These are phyloP conservation scores for Entomortierella beljakovae DNA, from an alignment of 192 early-diverging fungal genomes.

Conservation along the genomic window DNA sequence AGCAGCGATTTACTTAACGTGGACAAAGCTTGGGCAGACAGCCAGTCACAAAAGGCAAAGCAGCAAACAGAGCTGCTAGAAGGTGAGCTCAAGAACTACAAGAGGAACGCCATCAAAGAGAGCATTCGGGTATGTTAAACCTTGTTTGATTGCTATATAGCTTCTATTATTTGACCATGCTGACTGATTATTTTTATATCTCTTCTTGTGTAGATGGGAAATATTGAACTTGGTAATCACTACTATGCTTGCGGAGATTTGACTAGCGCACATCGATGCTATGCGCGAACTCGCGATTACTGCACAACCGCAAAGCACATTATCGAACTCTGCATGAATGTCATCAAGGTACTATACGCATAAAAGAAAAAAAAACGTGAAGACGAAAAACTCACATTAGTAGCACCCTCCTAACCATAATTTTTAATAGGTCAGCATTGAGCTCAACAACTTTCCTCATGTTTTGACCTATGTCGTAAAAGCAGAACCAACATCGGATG, in stretches of 20 bases:
- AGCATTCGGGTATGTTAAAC: conserved; percentile 75
- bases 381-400: too few relatives aligned
- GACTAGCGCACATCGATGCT: conserved; percentile 72
- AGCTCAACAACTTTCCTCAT: conserved; percentile 75
- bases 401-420: not conserved
- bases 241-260: conserved; percentile 79
- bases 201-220: conserved; percentile 70
- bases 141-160: not conserved
- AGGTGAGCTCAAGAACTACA: conserved; percentile 81
- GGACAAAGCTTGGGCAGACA: conserved; percentile 62
- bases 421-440: conserved; percentile 68
- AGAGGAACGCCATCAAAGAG: conserved; percentile 85
- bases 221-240: conserved; percentile 85
- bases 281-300: conserved; percentile 80
- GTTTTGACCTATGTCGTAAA: conserved; percentile 79
- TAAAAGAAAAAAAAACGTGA: too few relatives aligned
- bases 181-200: not conserved
- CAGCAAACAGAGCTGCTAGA: conserved; percentile 73
- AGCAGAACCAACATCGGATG: conserved; percentile 71
- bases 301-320: conserved; percentile 80
- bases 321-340: conserved; percentile 84
- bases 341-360: conserved; percentile 87
- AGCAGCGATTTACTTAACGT: conserved; percentile 49
- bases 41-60: conserved; percentile 61
- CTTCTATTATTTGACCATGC: not conserved